Evolutionary conservation across 2,329 filamentous ascomycete genomes (phyloP).

Genomic region (Simplicillium aogashimaense): DNA sequence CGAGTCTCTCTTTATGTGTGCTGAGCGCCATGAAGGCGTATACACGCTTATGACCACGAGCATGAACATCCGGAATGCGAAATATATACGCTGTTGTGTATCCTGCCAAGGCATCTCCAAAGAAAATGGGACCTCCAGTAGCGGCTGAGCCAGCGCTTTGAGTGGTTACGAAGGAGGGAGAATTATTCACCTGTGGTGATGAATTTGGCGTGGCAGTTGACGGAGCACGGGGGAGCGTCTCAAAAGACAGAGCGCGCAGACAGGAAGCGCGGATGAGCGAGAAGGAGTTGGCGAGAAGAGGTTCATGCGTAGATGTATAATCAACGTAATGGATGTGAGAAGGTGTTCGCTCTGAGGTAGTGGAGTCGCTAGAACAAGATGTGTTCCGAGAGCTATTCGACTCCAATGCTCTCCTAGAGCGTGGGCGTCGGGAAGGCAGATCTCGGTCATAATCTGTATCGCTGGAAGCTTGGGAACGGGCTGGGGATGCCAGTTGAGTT

Average conservation of each 20-base stretch:
- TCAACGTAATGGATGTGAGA: slow-evolving; percentile 56
- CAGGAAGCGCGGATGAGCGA: slow-evolving; percentile 58
- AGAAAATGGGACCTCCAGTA: slow-evolving; percentile 58
- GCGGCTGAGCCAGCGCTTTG: slow-evolving; percentile 43
- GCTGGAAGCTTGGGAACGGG: slow-evolving; percentile 38
- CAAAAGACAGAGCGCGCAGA: slow-evolving; percentile 55
- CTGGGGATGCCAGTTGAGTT: slow-evolving; percentile 38
- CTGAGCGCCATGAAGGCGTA: slow-evolving; percentile 58
- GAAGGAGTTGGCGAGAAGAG: slow-evolving; percentile 50
- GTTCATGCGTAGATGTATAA: slow-evolving; percentile 60
- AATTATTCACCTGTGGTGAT: slow-evolving; percentile 23
- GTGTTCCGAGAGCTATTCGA: slow-evolving; percentile 33
- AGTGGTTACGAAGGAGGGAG: slow-evolving; percentile 43
- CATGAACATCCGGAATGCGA: slow-evolving; percentile 57
- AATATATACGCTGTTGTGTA: slow-evolving; percentile 65
- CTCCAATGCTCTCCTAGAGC: slow-evolving; percentile 30
- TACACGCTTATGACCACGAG: slow-evolving; percentile 57
- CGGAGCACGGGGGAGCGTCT: slow-evolving; percentile 51
- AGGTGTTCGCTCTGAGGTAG: slow-evolving; percentile 30
- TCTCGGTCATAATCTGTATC: slow-evolving; percentile 43
- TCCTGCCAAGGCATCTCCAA: slow-evolving; percentile 53
- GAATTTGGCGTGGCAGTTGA: slow-evolving; percentile 27
- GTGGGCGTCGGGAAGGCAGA: slow-evolving; percentile 20
- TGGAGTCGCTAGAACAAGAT: slow-evolving; percentile 44
- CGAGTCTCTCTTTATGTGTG: slow-evolving; percentile 53